Evolutionary conservation across 2,329 filamentous ascomycete genomes (phyloP).

Genomic region (Tolypocladium amazonense): DNA sequence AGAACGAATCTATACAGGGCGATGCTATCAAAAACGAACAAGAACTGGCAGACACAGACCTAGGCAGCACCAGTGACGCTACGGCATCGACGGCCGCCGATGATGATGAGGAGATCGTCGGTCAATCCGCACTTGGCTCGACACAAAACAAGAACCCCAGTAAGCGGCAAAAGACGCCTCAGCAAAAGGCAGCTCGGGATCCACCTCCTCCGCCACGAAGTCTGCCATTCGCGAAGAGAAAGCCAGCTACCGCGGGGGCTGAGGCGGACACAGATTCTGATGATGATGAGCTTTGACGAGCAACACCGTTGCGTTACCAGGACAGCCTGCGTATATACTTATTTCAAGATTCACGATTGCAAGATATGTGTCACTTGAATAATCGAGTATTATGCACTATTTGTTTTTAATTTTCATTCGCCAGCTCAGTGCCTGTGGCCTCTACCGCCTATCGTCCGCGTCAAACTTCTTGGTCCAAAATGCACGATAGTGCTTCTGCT

Average conservation of each 20-base stretch:
- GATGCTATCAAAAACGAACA: slow-evolving; percentile 23
- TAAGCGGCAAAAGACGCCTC: slow-evolving; percentile 4
- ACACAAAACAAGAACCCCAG: not conserved
- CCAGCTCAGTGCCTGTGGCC: no score
- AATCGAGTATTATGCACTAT: not conserved
- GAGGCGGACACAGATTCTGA: slow-evolving; percentile 44
- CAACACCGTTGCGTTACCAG: not conserved
- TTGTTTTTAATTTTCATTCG: not conserved
- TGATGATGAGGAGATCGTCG: slow-evolving; percentile 17
- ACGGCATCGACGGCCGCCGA: slow-evolving; percentile 33
- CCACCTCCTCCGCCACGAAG: slow-evolving; percentile 28
- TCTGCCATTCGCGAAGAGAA: slow-evolving; percentile 34
- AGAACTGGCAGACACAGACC: slow-evolving; percentile 28
- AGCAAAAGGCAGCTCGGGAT: slow-evolving; percentile 11
- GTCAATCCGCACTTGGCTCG: not conserved
- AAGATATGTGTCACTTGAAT: not conserved
- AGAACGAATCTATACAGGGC: slow-evolving; percentile 36
- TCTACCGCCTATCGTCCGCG: slow-evolving; percentile 32
- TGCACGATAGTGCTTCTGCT: slow-evolving; percentile 48
- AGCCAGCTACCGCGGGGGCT: slow-evolving; percentile 14
- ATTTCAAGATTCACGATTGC: not conserved
- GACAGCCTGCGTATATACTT: not conserved
- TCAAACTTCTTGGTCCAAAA: slow-evolving; percentile 48
- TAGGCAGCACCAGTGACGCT: slow-evolving; percentile 28
- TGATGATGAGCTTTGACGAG: slow-evolving; percentile 40